Conservation (phyloP, 2,329 filamentous ascomycete genomes). For the Microcyclospora tardicrescens region DNA sequence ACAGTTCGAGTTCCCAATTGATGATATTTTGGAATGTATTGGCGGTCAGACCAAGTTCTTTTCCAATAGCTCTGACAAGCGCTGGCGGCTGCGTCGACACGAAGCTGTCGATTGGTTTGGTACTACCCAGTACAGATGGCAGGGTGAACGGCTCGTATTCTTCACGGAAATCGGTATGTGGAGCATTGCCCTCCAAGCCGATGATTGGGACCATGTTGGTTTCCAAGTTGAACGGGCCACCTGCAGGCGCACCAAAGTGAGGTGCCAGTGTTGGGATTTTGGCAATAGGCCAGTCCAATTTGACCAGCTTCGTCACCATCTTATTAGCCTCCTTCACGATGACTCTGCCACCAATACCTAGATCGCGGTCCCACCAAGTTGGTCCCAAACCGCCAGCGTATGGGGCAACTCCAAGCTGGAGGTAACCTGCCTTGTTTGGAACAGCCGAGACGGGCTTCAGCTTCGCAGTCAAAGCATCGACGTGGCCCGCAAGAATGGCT, state of each 20-base stretch:
- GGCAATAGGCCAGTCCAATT: slow-evolving; percentile 89
- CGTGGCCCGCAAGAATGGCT: slow-evolving; percentile 79
- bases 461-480: slow-evolving; percentile 81
- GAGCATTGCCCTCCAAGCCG: slow-evolving; percentile 54
- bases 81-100: slow-evolving; percentile 70
- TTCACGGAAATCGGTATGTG: slow-evolving; percentile 21
- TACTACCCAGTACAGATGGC: slow-evolving; percentile 39
- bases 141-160: slow-evolving; percentile 18
- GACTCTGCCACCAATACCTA: slow-evolving; percentile 80
- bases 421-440: slow-evolving; percentile 69
- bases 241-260: slow-evolving; percentile 68
- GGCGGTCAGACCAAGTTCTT: slow-evolving; percentile 60
- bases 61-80: slow-evolving; percentile 70
- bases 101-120: slow-evolving; percentile 48
- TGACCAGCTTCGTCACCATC: slow-evolving; percentile 70
- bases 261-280: slow-evolving; percentile 83
- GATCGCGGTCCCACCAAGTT: slow-evolving; percentile 96
- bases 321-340: slow-evolving; percentile 71
- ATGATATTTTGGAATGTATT: slow-evolving; percentile 52
- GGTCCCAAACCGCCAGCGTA: slow-evolving; percentile 78
- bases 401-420: slow-evolving; percentile 81
- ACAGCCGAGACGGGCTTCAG: slow-evolving; percentile 84
- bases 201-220: slow-evolving; percentile 92
- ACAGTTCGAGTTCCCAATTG: slow-evolving; percentile 96
- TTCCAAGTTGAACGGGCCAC: slow-evolving; percentile 65